phyloP scores from a whole-genome alignment of 257 asterid genomes.

The Dorcoceras hygrometricum region DNA sequence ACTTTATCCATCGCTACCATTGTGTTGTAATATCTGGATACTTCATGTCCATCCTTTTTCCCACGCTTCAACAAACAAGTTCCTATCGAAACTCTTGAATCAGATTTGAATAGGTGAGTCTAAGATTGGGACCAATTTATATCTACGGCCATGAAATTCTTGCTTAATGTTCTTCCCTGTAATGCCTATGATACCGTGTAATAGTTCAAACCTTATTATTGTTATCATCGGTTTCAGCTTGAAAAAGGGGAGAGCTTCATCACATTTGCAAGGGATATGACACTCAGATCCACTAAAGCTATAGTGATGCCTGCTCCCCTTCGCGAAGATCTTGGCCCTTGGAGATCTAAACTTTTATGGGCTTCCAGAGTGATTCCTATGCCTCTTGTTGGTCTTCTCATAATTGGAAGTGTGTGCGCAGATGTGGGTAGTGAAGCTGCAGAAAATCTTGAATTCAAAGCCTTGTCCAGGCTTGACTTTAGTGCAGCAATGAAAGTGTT shows the following conservation, averaged over 20 bases:
- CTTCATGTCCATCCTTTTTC: not conserved
- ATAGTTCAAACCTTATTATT: constrained; percentile 18
- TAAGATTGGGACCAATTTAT: not conserved
- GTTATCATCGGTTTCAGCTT: constrained; percentile 41
- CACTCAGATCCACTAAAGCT: constrained; percentile 82
- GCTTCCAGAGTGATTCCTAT: constrained; percentile 90
- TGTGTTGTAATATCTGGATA: constrained; percentile 7
- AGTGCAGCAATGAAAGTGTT: constrained; percentile 95
- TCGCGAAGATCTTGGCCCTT: constrained; percentile 84
- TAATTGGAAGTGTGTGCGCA: constrained; percentile 80
- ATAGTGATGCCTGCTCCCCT: constrained; percentile 50
- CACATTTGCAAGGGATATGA: constrained; percentile 94
- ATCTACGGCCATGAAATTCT: constrained; percentile 7
- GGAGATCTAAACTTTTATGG: constrained; percentile 89
- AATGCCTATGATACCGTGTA: not conserved
- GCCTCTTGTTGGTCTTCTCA: constrained; percentile 94
- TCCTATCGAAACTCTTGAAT: not conserved
- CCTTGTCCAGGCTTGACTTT: constrained; percentile 89
- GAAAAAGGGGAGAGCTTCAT: constrained; percentile 96
- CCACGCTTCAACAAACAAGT: constrained; percentile 9
- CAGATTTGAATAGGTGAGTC: not conserved
- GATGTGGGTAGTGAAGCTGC: constrained; percentile 59
- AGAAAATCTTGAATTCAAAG: constrained; percentile 80
- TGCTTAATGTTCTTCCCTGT: constrained; percentile 4
- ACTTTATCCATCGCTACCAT: not conserved